Evolutionary conservation across 805 yeast species (phyloP), one percentile per base, ranked within the genome.

Genomic region (Sugiyamaella boreocaroliniensis): DNA sequence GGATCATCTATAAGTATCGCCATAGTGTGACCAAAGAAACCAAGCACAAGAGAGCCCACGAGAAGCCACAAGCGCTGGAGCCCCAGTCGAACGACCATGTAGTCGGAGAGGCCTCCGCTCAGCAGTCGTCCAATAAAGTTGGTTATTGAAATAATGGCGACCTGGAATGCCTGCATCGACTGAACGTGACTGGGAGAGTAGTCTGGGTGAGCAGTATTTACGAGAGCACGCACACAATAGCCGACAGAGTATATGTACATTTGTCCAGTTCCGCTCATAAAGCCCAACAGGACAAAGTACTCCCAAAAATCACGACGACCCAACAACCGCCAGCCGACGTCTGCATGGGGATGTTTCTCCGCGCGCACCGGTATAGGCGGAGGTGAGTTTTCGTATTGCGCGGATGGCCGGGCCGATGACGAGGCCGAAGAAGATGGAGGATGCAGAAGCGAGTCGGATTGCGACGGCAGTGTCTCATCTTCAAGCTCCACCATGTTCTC

Each of bases 201-300:
- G 4, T 44, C 49, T 8, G 57, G 51, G 43, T 55, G 50, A 6
- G 43, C 41, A 15, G 43, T 48, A 2, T 58, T 48, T 19, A 47
- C 52, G 34, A 80, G 68, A 0, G 85, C 78, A 48, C 73, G 70
- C n/a, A 83, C 85, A 59, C 85, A 78, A 62, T 81, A 83, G 0
- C 93, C 93, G 34, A 84, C 79, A 0, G 86, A 79, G 59, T 81
- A 83, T 41, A 85, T 85, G 62, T 82, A 86, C 76, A 82, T 77
- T 61, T 85, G 90, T 19, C 89, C 85, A 50, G 80, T 61, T 0
- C 88, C 89, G 9, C 85, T 77, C 22, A 79, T 63, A 16, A 82
- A 57, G 0, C 86, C 78, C n/a, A 82, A 68, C 10, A 79, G 66
- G 1, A 71, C 20, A 41, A 76, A 74, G 51, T 83, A 76, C 5